These are phyloP conservation scores for Yamadazyma blattariae DNA, from an alignment of 1,139 yeast genomes.

Conservation along the genomic window DNA sequence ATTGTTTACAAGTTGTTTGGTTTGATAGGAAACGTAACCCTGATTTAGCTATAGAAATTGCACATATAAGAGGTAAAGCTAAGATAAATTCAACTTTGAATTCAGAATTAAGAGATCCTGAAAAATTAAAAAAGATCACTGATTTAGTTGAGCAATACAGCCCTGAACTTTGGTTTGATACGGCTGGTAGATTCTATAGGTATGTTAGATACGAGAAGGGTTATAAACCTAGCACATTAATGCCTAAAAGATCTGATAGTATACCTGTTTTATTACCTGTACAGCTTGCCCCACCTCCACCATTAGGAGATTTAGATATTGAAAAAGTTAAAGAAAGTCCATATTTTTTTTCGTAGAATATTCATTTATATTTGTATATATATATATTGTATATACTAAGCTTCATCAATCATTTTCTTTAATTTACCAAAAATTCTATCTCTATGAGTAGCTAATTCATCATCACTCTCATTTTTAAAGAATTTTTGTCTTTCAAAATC, in stretches of 20 bases:
- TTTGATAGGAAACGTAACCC: constrained; percentile 18
- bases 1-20: constrained; percentile 36
- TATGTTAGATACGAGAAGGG: neutral
- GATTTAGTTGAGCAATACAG: constrained; percentile 15
- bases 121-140: constrained; percentile 6
- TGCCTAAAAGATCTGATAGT: constrained; percentile 1
- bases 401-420: constrained; percentile 43
- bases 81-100: constrained; percentile 13
- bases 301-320: constrained; percentile 33
- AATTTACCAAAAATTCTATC: constrained; percentile 59
- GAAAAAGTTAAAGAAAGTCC: constrained; percentile 29
- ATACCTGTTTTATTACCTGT: constrained; percentile 26
- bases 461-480: constrained; percentile 53
- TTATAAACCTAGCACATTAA: too few relatives aligned
- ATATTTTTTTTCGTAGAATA: constrained; percentile 36
- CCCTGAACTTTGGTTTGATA: constrained; percentile 22
- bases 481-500: constrained; percentile 18
- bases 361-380: neutral
- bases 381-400: too few relatives aligned
- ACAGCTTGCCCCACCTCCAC: constrained; percentile 25
- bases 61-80: neutral
- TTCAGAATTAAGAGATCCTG: constrained; percentile 12
- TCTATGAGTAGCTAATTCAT: constrained; percentile 60
- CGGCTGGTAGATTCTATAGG: constrained; percentile 3
- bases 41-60: constrained; percentile 13